Percentiles rank a stretch among this genome's conserved stretches.
These are phyloP conservation scores for Candida nitratophila DNA, from an alignment of 805 yeast genomes.

Conservation along the genomic window DNA sequence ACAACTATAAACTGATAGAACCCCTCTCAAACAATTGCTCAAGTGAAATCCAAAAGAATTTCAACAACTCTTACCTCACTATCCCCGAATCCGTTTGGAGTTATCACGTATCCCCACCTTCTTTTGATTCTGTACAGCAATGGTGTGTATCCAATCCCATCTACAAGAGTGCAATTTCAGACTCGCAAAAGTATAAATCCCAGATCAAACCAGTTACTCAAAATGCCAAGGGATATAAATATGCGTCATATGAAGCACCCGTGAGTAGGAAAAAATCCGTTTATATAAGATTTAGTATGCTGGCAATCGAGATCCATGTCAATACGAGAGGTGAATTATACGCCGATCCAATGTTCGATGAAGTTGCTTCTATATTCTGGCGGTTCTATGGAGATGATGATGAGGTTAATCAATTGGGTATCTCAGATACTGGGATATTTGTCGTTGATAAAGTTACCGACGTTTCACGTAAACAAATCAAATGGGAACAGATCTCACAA, in stretches of 20 bases:
- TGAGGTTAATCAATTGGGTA: conserved; percentile 14
- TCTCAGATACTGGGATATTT: conserved; percentile 32
- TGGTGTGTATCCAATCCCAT: background rate
- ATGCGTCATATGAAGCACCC: conserved; percentile 22
- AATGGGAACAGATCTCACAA: conserved; percentile 9
- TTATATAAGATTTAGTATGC: conserved; percentile 44
- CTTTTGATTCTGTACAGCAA: background rate
- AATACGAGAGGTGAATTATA: conserved; percentile 38
- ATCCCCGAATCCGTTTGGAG: background rate
- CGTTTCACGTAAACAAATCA: background rate
- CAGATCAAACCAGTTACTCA: conserved; percentile 47
- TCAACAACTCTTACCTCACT: background rate
- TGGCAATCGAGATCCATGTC: conserved; percentile 64
- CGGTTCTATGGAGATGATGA: conserved; percentile 39
- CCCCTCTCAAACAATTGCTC: background rate
- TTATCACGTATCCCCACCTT: background rate
- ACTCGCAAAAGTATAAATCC: conserved; percentile 23
- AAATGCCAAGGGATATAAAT: conserved; percentile 32
- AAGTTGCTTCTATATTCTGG: conserved; percentile 59
- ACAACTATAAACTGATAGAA: background rate
- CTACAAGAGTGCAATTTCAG: background rate
- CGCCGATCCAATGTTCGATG: conserved; percentile 66
- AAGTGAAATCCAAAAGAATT: background rate
- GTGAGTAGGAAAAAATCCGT: conserved; percentile 26
- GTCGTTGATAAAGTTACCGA: conserved; percentile 8